Conservation (phyloP, 228 moss, liverwort and hornwort species). For the Sphagnum fallax region DNA sequence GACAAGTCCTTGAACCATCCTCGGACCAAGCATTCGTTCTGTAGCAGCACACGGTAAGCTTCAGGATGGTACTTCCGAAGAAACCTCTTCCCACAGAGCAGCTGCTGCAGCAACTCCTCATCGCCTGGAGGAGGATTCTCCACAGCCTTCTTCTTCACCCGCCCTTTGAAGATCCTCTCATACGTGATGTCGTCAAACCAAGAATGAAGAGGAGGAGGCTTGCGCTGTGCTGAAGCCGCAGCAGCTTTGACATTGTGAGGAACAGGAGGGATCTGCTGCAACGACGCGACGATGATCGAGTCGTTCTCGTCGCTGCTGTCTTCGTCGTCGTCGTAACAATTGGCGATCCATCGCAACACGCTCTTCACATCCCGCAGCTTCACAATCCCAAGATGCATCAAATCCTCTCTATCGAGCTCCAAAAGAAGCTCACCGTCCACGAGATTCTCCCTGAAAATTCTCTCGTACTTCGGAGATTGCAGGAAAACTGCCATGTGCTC, state of each 20-base stretch:
- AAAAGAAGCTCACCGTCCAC: conserved; percentile 2
- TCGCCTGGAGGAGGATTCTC: background rate
- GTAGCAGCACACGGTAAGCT: background rate
- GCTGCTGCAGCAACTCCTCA: background rate
- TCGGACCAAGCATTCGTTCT: background rate
- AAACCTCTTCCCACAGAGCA: background rate
- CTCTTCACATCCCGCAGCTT: background rate
- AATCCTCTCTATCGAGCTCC: background rate
- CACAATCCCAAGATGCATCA: background rate
- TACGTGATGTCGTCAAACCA: background rate
- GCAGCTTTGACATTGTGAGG: too few relatives aligned
- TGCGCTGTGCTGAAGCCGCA: too few relatives aligned
- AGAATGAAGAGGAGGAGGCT: too few relatives aligned
- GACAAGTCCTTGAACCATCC: background rate
- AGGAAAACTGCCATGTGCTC: conserved; percentile 1
- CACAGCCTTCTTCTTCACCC: background rate
- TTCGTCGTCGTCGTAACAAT: background rate
- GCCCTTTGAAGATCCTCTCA: background rate
- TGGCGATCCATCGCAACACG: background rate
- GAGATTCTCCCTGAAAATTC: background rate
- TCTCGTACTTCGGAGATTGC: background rate
- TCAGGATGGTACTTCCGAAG: background rate
- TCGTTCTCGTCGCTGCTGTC: background rate
- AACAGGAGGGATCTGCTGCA: background rate
- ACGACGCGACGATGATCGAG: background rate